These are phyloP conservation scores for Boletellus ananiceps DNA, from an alignment of 768 basidiomycete species.

Conservation along the genomic window DNA sequence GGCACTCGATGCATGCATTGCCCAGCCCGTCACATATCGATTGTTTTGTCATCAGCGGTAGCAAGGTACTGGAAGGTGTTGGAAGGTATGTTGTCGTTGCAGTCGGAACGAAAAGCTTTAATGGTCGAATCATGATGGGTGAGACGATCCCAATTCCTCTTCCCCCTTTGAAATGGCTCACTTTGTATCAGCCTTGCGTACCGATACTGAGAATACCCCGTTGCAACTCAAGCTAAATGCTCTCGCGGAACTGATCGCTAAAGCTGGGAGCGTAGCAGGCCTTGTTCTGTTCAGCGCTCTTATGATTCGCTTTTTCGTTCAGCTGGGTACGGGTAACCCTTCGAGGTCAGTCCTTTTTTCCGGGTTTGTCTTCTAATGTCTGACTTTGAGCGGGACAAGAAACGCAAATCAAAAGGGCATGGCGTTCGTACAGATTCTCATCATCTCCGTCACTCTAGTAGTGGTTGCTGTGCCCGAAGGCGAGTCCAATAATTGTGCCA, in stretches of 20 bases:
- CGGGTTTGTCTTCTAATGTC: neutral
- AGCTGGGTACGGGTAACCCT: slow-evolving; percentile 63
- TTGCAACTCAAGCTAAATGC: slow-evolving; percentile 89
- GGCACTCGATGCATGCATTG: slow-evolving; percentile 10
- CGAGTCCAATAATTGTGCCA: slow-evolving; percentile 13
- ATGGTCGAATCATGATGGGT: slow-evolving; percentile 99
- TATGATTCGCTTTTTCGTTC: slow-evolving; percentile 94
- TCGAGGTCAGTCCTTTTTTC: slow-evolving; percentile 38
- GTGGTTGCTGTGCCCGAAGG: slow-evolving; percentile 89
- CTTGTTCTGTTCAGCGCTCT: slow-evolving; percentile 74
- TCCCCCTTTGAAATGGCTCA: neutral
- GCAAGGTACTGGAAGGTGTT: slow-evolving; percentile 92
- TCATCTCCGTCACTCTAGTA: slow-evolving; percentile 90
- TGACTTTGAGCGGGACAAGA: slow-evolving; percentile 32
- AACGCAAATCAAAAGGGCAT: slow-evolving; percentile 81
- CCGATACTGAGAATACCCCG: slow-evolving; percentile 85
- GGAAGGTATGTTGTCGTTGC: slow-evolving; percentile 90
- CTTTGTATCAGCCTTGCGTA: slow-evolving; percentile 62
- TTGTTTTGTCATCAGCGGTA: slow-evolving; percentile 88
- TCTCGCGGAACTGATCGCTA: slow-evolving; percentile 95
- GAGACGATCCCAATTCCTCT: slow-evolving; percentile 19
- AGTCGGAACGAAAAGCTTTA: slow-evolving; percentile 89
- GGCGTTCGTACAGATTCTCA: slow-evolving; percentile 86
- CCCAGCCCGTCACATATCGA: slow-evolving; percentile 57
- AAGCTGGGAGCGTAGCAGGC: slow-evolving; percentile 80